Conservation (phyloP, 441 rosid genomes). For the Cnidoscolus chayamansa region DNA sequence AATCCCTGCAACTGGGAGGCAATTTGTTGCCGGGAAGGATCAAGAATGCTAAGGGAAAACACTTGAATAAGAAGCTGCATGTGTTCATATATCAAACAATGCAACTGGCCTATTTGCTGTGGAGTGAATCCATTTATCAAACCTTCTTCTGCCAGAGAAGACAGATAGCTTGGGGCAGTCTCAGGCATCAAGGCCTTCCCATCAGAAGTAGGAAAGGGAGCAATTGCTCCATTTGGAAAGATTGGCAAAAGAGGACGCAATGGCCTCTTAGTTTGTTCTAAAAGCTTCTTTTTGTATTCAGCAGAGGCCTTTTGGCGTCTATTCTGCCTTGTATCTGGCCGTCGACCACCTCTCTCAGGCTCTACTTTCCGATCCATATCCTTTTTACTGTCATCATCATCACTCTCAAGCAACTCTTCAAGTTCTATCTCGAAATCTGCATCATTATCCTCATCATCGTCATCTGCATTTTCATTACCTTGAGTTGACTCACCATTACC, state of each 20-base stretch:
- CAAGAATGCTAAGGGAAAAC: constrained; percentile 72
- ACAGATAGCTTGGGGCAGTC: constrained; percentile 25
- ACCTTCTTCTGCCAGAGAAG: constrained; percentile 34
- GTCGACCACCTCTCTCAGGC: constrained; percentile 36
- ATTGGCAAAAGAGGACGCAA: constrained; percentile 77
- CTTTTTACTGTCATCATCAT: constrained; percentile 53
- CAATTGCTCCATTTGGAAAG: constrained; percentile 40
- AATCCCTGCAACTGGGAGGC: constrained; percentile 71
- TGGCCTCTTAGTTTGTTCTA: constrained; percentile 65
- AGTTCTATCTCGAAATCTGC: constrained; percentile 96
- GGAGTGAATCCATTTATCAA: constrained; percentile 58
- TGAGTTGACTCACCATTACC: constrained; percentile 39
- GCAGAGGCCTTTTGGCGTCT: constrained; percentile 53
- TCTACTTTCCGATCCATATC: constrained; percentile 36
- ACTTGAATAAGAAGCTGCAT: constrained; percentile 89
- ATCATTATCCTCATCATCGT: constrained; percentile 85
- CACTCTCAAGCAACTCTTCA: constrained; percentile 94
- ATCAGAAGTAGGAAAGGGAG: constrained; percentile 29
- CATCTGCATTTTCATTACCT: constrained; percentile 45
- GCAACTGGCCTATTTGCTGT: constrained; percentile 72
- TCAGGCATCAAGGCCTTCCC: constrained; percentile 37
- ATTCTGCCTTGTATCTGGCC: constrained; percentile 90
- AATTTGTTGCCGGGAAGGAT: constrained; percentile 65
- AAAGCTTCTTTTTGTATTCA: constrained; percentile 45
- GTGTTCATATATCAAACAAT: constrained; percentile 82